Evolutionary conservation across 2,329 filamentous ascomycete genomes (phyloP).

Genomic region (Clarireedia hainanense): DNA sequence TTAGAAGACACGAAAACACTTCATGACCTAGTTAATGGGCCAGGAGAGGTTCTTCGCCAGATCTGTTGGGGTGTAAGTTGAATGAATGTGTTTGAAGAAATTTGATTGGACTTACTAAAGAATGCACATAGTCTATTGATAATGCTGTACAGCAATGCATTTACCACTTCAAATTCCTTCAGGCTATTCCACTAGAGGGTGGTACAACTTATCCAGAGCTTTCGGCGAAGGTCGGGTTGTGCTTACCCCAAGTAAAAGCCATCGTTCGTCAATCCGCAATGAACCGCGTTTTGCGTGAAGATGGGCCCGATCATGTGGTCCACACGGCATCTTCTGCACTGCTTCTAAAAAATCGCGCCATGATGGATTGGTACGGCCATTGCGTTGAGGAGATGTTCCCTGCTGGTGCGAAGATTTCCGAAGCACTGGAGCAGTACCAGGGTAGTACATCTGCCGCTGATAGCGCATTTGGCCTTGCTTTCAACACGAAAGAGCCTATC

Average conservation of each 20-base stretch:
- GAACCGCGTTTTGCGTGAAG: neutral
- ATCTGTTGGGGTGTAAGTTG: constrained; percentile 1
- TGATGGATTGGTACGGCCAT: neutral
- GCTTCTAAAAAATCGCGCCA: neutral
- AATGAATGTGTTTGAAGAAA: no score
- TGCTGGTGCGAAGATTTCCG: neutral
- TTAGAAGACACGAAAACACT: neutral
- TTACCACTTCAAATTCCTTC: constrained; percentile 1
- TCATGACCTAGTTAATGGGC: neutral
- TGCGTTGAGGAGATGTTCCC: constrained; percentile 3
- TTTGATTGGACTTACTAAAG: neutral
- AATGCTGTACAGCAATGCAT: neutral
- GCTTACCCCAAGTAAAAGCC: neutral
- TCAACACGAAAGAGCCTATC: neutral
- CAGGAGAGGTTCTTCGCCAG: neutral
- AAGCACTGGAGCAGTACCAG: neutral
- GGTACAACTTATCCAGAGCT: neutral
- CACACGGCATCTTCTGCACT: neutral
- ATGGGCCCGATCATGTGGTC: neutral
- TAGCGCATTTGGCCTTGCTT: neutral
- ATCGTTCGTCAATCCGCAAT: neutral
- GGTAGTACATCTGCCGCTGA: neutral
- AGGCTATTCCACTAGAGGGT: neutral
- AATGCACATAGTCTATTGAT: neutral
- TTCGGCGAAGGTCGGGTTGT: neutral